phyloP scores from a whole-genome alignment of 129 eudicot species.

The Helianthus tuberosus region DNA sequence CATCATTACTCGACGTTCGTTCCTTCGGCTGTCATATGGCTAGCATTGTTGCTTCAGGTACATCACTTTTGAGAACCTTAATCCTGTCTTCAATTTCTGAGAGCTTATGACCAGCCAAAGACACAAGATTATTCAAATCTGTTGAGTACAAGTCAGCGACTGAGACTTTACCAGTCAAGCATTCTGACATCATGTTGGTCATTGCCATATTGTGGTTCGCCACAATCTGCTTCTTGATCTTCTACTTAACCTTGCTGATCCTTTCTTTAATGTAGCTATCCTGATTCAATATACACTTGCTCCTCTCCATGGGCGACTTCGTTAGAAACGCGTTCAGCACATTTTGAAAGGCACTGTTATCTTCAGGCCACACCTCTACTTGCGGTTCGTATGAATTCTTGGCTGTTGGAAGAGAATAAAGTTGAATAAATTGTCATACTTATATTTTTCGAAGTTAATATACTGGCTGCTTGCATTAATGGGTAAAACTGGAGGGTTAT shows the following conservation, averaged over 20 bases:
- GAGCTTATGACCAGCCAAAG: constrained; percentile 16
- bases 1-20: background rate
- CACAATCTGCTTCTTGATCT: background rate
- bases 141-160: background rate
- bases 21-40: background rate
- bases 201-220: constrained; percentile 16
- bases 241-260: constrained; percentile 23
- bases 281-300: constrained; percentile 30
- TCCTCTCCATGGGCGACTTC: constrained; percentile 12
- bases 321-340: constrained; percentile 22
- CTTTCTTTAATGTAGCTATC: constrained; percentile 18
- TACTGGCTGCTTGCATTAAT: too few species aligned
- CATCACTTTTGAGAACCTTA: constrained; percentile 12
- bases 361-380: constrained; percentile 41
- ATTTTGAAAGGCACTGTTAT: background rate
- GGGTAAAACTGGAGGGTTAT: too few species aligned
- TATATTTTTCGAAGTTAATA: too few species aligned
- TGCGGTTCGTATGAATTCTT: background rate
- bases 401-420: too few species aligned
- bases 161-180: constrained; percentile 15
- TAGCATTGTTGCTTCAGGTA: background rate
- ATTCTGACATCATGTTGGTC: constrained; percentile 17
- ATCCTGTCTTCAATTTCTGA: constrained; percentile 28
- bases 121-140: constrained; percentile 11
- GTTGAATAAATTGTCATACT: too few species aligned